Evolutionary conservation across 169 alveolate genomes (phyloP), one percentile per base, ranked within the genome.

Genomic region (Plasmodium blacklocki): DNA sequence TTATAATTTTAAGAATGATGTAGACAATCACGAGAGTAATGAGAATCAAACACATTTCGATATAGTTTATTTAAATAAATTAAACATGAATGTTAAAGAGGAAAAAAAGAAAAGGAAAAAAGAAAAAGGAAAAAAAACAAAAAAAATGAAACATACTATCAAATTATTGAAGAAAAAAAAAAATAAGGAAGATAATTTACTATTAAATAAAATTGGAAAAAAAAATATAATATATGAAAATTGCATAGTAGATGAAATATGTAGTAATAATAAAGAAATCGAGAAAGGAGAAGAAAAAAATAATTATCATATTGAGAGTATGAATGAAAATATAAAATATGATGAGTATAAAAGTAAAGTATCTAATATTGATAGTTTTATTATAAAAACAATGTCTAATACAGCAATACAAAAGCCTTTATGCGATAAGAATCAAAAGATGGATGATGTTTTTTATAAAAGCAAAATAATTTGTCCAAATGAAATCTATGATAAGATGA

Each of bases 1-100:
- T 18, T 14, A 43, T 4, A 63, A 56, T 18, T 12, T 59, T 12
- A 39, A 15, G 18, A 56, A 52, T 23, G 29, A 19, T 18, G 49
- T 11, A 26, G 62, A 18, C 23, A 59, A 52, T 58, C 59, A 39
- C 18, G 26, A 45, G 23, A 45, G 39, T 43, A 50, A 43, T 9
- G 78, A 45, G 32, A 2, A 15, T 21, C 39, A 71, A 59, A 72
- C 86, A 11, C 76, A 86, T 66, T 86, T 87, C 7, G 60, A 73
- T 21, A 72, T 60, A 15, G 71, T 71, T 72, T 87, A 86, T 56
- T 86, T 86, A 72, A 86, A 71, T 60, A 86, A 86, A 49, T 43
- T 72, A 58, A 62, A 59, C 2, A 52, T 26, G 43, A 70, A 32
- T 60, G 47, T 29, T 18, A 86, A 86, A 19, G 56, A 59, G 32